These are phyloP conservation scores for Phytophthora agathidicida DNA, from an alignment of 352 stramenopile genomes.

Conservation along the genomic window DNA sequence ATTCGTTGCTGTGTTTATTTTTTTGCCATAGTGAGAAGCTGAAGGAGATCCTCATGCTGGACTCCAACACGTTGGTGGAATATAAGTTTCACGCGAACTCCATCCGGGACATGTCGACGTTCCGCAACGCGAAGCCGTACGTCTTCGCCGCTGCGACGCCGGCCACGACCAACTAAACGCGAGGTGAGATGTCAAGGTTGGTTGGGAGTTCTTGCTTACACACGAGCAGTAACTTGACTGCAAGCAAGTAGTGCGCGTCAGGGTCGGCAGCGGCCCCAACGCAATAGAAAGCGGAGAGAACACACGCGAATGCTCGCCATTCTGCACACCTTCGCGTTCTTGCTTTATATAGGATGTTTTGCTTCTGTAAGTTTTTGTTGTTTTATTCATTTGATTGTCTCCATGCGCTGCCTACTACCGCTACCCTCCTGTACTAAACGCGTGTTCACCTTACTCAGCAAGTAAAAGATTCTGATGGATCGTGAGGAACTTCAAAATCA, in stretches of 20 bases:
- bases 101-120: conserved; percentile 94
- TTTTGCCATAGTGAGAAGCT: conserved; percentile 84
- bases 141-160: conserved; percentile 81
- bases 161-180: conserved; percentile 54
- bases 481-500: conserved; percentile 88
- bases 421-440: not conserved
- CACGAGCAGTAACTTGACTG: conserved; percentile 23
- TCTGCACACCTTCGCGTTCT: conserved; percentile 32
- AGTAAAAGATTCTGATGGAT: conserved; percentile 74
- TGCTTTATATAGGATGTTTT: conserved; percentile 35
- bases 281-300: conserved; percentile 36
- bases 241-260: conserved; percentile 32
- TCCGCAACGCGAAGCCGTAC: conserved; percentile 93
- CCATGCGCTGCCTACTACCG: not conserved
- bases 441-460: conserved; percentile 17
- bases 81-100: conserved; percentile 95
- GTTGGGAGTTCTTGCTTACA: conserved; percentile 15
- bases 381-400: conserved; percentile 4
- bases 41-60: conserved; percentile 94
- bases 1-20: not conserved
- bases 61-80: conserved; percentile 94
- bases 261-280: conserved; percentile 15
- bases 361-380: conserved; percentile 12
- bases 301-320: conserved; percentile 20
- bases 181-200: conserved; percentile 3